These are phyloP conservation scores for Cladobotryum protrusum DNA, from an alignment of 2,329 filamentous ascomycete genomes.

Conservation along the genomic window DNA sequence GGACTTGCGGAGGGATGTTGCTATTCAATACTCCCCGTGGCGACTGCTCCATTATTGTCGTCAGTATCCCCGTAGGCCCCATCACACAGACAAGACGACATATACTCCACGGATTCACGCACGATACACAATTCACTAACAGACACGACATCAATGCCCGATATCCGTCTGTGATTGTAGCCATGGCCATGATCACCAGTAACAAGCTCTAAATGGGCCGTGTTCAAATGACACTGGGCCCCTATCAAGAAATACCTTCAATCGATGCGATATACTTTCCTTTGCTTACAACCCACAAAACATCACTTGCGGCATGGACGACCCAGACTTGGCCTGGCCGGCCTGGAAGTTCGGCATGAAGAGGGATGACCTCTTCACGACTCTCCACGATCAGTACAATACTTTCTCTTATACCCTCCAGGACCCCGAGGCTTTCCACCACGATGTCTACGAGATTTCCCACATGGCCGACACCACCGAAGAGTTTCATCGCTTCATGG, in stretches of 20 bases:
- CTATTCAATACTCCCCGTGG: constrained; percentile 12
- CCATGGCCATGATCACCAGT: constrained; percentile 15
- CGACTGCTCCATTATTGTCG: constrained; percentile 14
- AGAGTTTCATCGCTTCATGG: constrained; percentile 50
- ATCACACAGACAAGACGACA: neutral
- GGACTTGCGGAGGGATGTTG: neutral
- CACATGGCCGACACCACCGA: constrained; percentile 42
- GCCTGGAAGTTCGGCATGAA: constrained; percentile 60
- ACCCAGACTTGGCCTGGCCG: constrained; percentile 48
- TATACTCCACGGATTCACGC: constrained; percentile 6
- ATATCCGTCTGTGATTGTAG: constrained; percentile 10
- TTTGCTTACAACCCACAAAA: neutral
- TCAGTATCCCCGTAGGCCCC: constrained; percentile 7
- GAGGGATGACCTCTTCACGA: constrained; percentile 51
- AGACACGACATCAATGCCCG: constrained; percentile 4
- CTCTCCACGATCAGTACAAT: constrained; percentile 55
- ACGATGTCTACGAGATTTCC: constrained; percentile 55
- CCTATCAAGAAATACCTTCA: neutral
- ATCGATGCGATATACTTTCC: neutral
- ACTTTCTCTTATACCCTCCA: constrained; percentile 50
- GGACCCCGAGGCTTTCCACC: constrained; percentile 55
- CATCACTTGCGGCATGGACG: constrained; percentile 42
- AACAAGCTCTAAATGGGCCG: constrained; percentile 15
- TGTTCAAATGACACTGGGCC: constrained; percentile 9
- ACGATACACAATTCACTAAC: constrained; percentile 14